Base-by-base conservation (phyloP, 129 eudicot genomes). In the Apium graveolens region DNA sequence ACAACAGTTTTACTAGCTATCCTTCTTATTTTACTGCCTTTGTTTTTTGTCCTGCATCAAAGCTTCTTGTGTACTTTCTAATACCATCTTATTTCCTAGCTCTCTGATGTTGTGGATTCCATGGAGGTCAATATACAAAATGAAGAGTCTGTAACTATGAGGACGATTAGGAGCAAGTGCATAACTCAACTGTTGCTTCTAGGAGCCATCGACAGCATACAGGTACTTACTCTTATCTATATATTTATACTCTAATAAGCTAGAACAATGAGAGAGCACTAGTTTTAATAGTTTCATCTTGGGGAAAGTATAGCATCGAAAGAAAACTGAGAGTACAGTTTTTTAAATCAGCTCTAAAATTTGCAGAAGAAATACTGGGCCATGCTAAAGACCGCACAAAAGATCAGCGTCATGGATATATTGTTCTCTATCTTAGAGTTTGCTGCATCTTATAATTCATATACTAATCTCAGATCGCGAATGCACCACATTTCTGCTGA, bases 391-490 rank as follows among this genome's bases (percentile, higher is more conserved):
- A 84, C 95, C 24, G 79, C 84, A 39, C 99, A 95, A 78, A 92
- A 90, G 89, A 88, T 90, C 39, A 78, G 86, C 55, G 76, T 95
- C 31, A 87, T 95, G 95, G 97, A 95, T 76, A 92, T 92, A 66
- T 88, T 92, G 83, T 84, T 95, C 82, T 90, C 99, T 10, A 84
- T 86, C 73, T 75, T 95, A 76, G 99, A 92, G 84, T 95, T 95
- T 89, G 96, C 99, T 73, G 91, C 99, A 70, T 92, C 99, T 29
- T 95, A 95, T 88, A 95, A 95, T 76, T 95, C 99, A 9, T 95
- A 86, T 85, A 79, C 96, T 21, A 95, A 92, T 78, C 97, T 95
- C 79, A 88, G 96, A 86, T 55, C 83, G 85, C 92, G 99, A 57
- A 92, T 95, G 96, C 94, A 86, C 75, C 99, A 92, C 78, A 83